Evolutionary conservation across 176 grass and related monocot genomes (phyloP), one percentile per base, ranked within the genome.

Genomic region (Alopecurus myosuroides): DNA sequence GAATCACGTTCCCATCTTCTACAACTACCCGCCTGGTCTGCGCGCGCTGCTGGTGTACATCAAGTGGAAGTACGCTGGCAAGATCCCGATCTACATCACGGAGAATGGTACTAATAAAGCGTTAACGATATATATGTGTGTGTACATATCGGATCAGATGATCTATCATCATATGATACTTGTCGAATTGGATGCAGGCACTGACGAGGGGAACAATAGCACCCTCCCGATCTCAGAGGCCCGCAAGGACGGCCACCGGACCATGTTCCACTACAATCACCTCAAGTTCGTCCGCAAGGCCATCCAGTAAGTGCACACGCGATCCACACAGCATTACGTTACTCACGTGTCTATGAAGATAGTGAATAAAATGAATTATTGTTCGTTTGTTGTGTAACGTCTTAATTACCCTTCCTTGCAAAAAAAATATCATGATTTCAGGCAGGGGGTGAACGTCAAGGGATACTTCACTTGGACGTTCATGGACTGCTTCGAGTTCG

Each of bases 401-500:
- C 33, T 66, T n/a, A n/a, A n/a, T n/a, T 30, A 62, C 58, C 13
- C 11, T 30, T 11, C 55, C 23, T 62, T 15, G 45, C 45, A 15
- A 46, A 46, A 46, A 46, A 46, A 30, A 31, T n/a, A 63, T 61
- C 28, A 31, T 33, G 28, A 8, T 17, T 20, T 44, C 52, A 92
- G 91, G 84, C 26, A 82, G 22, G 87, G 87, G 33, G 84, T 45
- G 25, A 51, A 87, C 56, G 87, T 92, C 46, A 87, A 70, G 62
- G 91, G 87, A 6, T 89, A 89, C 70, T 89, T 81, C 78, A 53
- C 72, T 8, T 92, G 91, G 91, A 87, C 70, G 19, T 83, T 89
- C n/a, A 56, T 85, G 69, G 91, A 92, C 84, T 62, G 75, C 65
- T 92, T 86, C 13, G 90, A 92, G 74, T 92, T 84, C 67, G 77